A percentile compares a stretch with the other conserved stretches of the same genome.
Evolutionary conservation across 1,139 yeast species (phyloP).

Genomic region (Candida sojae): DNA sequence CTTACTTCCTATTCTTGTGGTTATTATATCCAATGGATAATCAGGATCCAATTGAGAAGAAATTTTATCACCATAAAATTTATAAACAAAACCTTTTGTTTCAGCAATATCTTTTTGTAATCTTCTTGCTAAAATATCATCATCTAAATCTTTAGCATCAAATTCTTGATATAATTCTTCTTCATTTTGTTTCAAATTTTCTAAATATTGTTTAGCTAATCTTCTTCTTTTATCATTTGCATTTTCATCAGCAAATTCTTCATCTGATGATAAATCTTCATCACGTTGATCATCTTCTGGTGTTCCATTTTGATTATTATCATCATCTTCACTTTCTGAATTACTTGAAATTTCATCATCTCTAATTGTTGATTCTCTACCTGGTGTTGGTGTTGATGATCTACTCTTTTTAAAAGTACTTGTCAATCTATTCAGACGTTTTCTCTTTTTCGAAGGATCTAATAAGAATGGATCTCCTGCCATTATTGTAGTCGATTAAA

Average conservation of each 20-base stretch:
- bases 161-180: constrained; percentile 57
- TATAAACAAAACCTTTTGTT: constrained; percentile 77
- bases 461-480: constrained; percentile 62
- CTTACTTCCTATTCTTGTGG: constrained; percentile 61
- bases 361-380: constrained; percentile 4
- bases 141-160: constrained; percentile 91
- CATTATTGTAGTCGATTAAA: constrained; percentile 23
- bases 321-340: constrained; percentile 36
- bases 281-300: constrained; percentile 20
- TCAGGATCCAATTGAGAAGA: constrained; percentile 38
- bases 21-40: constrained; percentile 20
- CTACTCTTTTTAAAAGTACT: constrained; percentile 19
- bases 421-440: constrained; percentile 30
- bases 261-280: constrained; percentile 55
- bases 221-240: constrained; percentile 95
- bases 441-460: constrained; percentile 59
- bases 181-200: constrained; percentile 64
- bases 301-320: constrained; percentile 12
- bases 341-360: constrained; percentile 47
- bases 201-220: constrained; percentile 89
- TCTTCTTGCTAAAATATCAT: constrained; percentile 79
- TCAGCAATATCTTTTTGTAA: constrained; percentile 89
- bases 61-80: constrained; percentile 57
- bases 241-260: constrained; percentile 71
- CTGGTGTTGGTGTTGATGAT: constrained; percentile 11